Conservation (phyloP, 164 flowering plant genomes). For the Sedum album region DNA sequence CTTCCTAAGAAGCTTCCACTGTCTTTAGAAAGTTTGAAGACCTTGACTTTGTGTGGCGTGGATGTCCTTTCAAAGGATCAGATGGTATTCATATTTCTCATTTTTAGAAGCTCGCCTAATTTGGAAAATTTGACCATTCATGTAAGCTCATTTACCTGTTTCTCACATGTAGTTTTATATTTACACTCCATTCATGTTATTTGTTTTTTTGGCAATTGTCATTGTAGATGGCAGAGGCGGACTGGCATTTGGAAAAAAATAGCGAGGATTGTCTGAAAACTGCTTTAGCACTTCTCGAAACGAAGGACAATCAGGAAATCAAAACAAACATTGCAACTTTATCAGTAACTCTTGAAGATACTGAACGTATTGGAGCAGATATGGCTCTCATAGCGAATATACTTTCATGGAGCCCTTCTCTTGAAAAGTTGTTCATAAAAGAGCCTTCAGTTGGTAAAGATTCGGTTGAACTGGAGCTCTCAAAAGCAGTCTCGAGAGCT, state of each 20-base stretch:
- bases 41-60: background rate
- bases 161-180: background rate
- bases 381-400: background rate
- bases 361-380: background rate
- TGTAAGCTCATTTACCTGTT: background rate
- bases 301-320: background rate
- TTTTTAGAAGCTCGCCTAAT: background rate
- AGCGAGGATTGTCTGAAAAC: background rate
- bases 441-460: background rate
- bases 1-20: background rate
- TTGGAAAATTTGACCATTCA: background rate
- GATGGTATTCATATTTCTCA: background rate
- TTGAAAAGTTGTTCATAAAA: background rate
- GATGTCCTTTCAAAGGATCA: background rate
- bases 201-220: background rate
- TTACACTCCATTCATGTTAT: too few relatives aligned
- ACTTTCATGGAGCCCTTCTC: background rate
- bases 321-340: background rate
- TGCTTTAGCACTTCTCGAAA: background rate
- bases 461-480: background rate
- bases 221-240: background rate
- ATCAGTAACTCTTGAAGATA: background rate
- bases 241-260: background rate
- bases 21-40: background rate
- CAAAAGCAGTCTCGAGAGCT: background rate